Evolutionary conservation across 768 basidiomycete species (phyloP).

Genomic region (Suillus cothurnatus): DNA sequence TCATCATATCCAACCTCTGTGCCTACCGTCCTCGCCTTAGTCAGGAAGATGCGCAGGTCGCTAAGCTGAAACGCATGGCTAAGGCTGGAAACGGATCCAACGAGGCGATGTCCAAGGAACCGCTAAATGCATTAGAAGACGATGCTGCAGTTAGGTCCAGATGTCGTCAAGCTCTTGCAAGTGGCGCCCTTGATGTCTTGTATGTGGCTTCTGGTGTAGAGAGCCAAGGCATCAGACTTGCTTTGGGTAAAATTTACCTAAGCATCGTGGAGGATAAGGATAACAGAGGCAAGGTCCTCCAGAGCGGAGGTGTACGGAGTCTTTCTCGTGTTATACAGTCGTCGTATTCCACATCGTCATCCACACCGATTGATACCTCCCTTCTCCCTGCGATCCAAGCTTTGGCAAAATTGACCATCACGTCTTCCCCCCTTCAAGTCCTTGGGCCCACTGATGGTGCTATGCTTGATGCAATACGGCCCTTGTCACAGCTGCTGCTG

Average conservation of each 20-base stretch:
- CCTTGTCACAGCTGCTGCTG: constrained; percentile 72
- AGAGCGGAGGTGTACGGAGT: constrained; percentile 77
- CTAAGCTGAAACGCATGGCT: constrained; percentile 79
- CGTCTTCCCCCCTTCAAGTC: constrained; percentile 85
- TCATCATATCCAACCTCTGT: constrained; percentile 76
- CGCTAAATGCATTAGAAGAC: constrained; percentile 53
- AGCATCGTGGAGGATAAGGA: constrained; percentile 76
- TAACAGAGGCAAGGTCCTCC: constrained; percentile 75
- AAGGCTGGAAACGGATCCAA: constrained; percentile 40
- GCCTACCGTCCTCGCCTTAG: constrained; percentile 69
- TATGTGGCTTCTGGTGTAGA: constrained; percentile 58
- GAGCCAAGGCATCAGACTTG: constrained; percentile 61
- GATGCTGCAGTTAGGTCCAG: constrained; percentile 66
- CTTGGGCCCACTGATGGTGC: constrained; percentile 84
- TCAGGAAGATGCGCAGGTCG: constrained; percentile 82
- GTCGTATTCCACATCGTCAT: constrained; percentile 35
- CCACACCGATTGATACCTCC: constrained; percentile 25
- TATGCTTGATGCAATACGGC: constrained; percentile 81
- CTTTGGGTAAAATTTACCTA: constrained; percentile 63
- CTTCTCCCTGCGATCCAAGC: constrained; percentile 79
- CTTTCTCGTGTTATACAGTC: constrained; percentile 58
- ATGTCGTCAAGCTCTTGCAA: constrained; percentile 55
- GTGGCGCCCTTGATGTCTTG: constrained; percentile 68
- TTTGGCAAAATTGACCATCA: constrained; percentile 90
- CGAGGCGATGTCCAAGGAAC: constrained; percentile 30